phyloP scores from a whole-genome alignment of 192 early-diverging fungal genomes.

The Coemansia pectinata region DNA sequence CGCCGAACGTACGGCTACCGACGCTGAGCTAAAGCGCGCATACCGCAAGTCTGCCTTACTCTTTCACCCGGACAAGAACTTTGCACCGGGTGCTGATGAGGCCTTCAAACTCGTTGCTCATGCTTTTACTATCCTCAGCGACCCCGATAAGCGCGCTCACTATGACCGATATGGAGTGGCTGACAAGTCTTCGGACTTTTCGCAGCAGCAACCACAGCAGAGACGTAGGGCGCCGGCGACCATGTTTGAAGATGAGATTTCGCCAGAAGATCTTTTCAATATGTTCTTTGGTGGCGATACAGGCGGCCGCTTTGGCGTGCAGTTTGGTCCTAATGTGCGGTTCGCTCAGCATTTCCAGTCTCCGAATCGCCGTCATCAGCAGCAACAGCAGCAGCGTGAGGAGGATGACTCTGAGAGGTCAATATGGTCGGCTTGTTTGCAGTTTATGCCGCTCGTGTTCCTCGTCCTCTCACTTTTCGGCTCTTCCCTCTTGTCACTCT shows the following conservation, averaged over 20 bases:
- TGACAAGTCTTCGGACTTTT: conserved; percentile 25
- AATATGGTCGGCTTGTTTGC: conserved; percentile 61
- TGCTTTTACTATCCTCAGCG: conserved; percentile 86
- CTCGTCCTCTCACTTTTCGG: conserved; percentile 75
- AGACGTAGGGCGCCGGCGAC: background rate
- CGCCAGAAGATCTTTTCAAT: conserved; percentile 93
- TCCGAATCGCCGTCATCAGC: conserved; percentile 6
- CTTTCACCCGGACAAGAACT: conserved; percentile 96
- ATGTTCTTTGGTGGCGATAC: conserved; percentile 84
- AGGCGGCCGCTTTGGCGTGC: conserved; percentile 56
- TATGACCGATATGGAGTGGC: conserved; percentile 88
- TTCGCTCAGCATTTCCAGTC: conserved; percentile 23
- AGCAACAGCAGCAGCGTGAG: conserved; percentile 30
- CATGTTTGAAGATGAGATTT: conserved; percentile 69
- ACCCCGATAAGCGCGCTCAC: conserved; percentile 77
- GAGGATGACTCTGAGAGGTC: conserved; percentile 1
- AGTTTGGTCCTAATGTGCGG: conserved; percentile 34
- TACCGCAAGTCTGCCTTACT: conserved; percentile 93
- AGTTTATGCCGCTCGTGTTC: conserved; percentile 77
- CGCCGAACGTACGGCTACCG: conserved; percentile 72
- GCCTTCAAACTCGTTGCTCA: conserved; percentile 96
- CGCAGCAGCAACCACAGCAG: conserved; percentile 16
- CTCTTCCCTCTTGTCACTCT: conserved; percentile 59
- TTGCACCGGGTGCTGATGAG: conserved; percentile 92
- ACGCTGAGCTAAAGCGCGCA: conserved; percentile 87